Base-by-base conservation (phyloP, 225 moss, liverwort and hornwort genomes). In the Polytrichum commune region DNA sequence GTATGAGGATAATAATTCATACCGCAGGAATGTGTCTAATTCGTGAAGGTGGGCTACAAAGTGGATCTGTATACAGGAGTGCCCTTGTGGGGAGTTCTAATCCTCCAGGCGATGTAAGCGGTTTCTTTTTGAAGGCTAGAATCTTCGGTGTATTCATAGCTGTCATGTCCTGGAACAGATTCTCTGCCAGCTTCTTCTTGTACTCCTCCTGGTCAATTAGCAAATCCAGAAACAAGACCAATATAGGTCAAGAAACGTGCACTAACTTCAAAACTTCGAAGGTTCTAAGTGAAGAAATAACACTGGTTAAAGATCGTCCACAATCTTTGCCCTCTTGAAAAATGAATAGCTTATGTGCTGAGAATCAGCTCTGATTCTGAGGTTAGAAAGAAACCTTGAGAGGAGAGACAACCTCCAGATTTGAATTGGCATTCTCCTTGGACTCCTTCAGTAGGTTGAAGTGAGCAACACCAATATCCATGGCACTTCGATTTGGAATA, bases 141-240 rank as follows among this genome's bases (percentile, higher is more conserved):
- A 93, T 92, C 63, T 82, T 90, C 35, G 89, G 82, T 55, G 79
- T 89, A 29, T 85, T 77, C 77, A 88, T 54, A 20, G 78, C 83
- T 69, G 80, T 83, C 61, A 69, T 66, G 72, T 89, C 78, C 55
- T 82, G 87, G 66, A 96, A 90, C 46, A 96, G 78, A 66, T 89
- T 83, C 25, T 90, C 83, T 5, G 89, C 93, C 73, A 96, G 78
- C 63, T 92, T 87, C 73, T 74, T 90, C 84, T 89, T 96, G 80
- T 93, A 96, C 64, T 90, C 92, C 81, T 96, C 96, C 90, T 96
- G 88, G 33, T 77, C 60, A 83, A 68, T 32, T 38, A 69, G 70
- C 62, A 66, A 46, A 46, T 46, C 46, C 46, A 16, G 4, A n/a
- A 27, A 27, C 19, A 27, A 65, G 19, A 27, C 8, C 27, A 23